Evolutionary conservation across 2,329 filamentous ascomycete species (phyloP), one percentile per base, ranked within the genome.

Genomic region (Fusarium euwallaceae): DNA sequence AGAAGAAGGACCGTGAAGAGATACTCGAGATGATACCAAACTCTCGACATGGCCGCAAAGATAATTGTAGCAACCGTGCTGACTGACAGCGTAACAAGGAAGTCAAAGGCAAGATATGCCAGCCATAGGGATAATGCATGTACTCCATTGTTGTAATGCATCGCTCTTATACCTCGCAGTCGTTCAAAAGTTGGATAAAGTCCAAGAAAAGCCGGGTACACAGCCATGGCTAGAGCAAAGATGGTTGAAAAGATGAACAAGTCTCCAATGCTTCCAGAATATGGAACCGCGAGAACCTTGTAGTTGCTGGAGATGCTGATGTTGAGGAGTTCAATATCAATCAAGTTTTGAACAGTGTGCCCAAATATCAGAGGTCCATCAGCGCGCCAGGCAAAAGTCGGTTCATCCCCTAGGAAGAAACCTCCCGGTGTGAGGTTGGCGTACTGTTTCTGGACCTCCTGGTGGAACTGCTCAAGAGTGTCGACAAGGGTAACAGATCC

Each of bases 371-470:
- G 22, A 6, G 64, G 59, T 4, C 56, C 64, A 63, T 67, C 32
- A 2, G 64, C 64, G 9, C 59, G 41, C 64, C 64, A 67, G 12
- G 64, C 64, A 39, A 67, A 63, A 1, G 59, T 67, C 0, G 64
- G 61, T 12, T 64, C 32, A 24, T 64, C 45, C 3, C 61, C 61
- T 0, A 64, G 34, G n/a, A 64, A 64, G 36, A 64, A 64, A 1
- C 61, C 61, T 34, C 64, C 64, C 0, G 64, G 59, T 6, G 36
- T 61, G 14, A 67, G 43, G 17, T 62, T 20, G n/a, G 37, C 73
- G 97, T 95, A 64, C 5, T 64, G 61, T 6, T 41, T 34, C 16
- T 37, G 12, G 0, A 64, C 34, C 29, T 64, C 48, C 0, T 32
- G 6, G 1, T 56, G 36, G 1, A 64, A 64, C 22, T 58, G 48